phyloP scores from a whole-genome alignment of 169 alveolate species.

The Plasmodium malariae region DNA sequence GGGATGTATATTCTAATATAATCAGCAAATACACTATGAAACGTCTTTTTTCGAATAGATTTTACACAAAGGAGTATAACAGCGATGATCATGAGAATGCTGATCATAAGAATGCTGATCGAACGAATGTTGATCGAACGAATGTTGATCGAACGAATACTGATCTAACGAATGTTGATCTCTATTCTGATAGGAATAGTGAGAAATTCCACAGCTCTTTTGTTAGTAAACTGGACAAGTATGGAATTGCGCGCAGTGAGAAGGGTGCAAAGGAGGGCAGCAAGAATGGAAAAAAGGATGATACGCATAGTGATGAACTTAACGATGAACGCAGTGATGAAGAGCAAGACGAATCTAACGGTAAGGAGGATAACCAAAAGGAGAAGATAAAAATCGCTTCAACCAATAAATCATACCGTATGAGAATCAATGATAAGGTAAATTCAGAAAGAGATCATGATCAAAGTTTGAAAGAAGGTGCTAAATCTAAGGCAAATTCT shows the following conservation, averaged over 20 bases:
- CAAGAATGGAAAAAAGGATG: background rate
- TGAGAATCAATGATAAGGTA: background rate
- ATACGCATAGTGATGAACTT: background rate
- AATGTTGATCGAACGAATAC: background rate
- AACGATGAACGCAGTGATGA: background rate
- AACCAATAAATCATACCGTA: background rate
- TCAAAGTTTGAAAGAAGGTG: background rate
- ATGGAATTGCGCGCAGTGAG: background rate
- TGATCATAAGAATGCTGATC: background rate
- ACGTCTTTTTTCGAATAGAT: slow-evolving; percentile 18
- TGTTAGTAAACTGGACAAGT: background rate
- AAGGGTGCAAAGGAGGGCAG: background rate
- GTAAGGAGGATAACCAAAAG: background rate
- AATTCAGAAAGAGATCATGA: slow-evolving; percentile 20
- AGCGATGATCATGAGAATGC: no score
- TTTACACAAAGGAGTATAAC: background rate
- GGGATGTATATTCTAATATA: slow-evolving; percentile 1
- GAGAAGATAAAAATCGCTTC: background rate
- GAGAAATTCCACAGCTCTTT: background rate
- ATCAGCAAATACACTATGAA: slow-evolving; percentile 23
- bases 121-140: background rate
- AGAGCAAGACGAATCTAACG: background rate
- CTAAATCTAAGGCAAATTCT: slow-evolving; percentile 15
- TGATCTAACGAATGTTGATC: background rate
- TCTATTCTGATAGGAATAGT: background rate